phyloP scores from a whole-genome alignment of 1,139 yeast genomes.

The Wickerhamomyces sp. region DNA sequence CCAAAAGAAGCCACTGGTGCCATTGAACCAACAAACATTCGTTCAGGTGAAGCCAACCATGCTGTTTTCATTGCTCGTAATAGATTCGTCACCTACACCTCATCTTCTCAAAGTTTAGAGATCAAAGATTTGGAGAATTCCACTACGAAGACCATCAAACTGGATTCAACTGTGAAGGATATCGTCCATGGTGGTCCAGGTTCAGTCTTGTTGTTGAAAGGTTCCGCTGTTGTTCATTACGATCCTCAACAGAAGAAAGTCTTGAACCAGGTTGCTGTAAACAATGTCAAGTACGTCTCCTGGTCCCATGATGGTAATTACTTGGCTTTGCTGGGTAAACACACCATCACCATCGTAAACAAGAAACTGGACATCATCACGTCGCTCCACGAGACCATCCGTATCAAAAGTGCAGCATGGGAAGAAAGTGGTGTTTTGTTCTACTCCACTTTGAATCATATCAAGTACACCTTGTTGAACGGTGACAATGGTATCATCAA shows the following conservation, averaged over 20 bases:
- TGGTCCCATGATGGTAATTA: constrained; percentile 90
- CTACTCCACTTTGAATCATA: constrained; percentile 92
- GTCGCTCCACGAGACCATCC: constrained; percentile 91
- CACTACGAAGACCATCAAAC: constrained; percentile 72
- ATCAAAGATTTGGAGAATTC: constrained; percentile 81
- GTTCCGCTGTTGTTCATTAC: constrained; percentile 67
- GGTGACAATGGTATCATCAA: constrained; percentile 95
- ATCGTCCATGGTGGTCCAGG: constrained; percentile 82
- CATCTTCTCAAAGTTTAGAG: constrained; percentile 59
- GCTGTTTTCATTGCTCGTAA: constrained; percentile 93
- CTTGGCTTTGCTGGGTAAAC: constrained; percentile 87
- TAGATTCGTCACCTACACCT: constrained; percentile 79
- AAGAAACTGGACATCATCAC: constrained; percentile 73
- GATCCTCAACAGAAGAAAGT: constrained; percentile 92
- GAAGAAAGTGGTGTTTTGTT: constrained; percentile 89
- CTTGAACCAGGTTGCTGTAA: constrained; percentile 63
- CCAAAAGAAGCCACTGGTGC: constrained; percentile 93
- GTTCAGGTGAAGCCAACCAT: constrained; percentile 77
- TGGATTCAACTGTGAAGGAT: constrained; percentile 69
- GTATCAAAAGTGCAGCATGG: constrained; percentile 98
- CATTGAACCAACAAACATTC: constrained; percentile 75
- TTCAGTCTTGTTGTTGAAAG: constrained; percentile 68
- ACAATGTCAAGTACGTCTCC: constrained; percentile 78
- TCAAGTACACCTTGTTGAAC: constrained; percentile 86
- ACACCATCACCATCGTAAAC: constrained; percentile 83